phyloP scores from a whole-genome alignment of 2,329 filamentous ascomycete genomes.

The Ceratocystis huliohia region DNA sequence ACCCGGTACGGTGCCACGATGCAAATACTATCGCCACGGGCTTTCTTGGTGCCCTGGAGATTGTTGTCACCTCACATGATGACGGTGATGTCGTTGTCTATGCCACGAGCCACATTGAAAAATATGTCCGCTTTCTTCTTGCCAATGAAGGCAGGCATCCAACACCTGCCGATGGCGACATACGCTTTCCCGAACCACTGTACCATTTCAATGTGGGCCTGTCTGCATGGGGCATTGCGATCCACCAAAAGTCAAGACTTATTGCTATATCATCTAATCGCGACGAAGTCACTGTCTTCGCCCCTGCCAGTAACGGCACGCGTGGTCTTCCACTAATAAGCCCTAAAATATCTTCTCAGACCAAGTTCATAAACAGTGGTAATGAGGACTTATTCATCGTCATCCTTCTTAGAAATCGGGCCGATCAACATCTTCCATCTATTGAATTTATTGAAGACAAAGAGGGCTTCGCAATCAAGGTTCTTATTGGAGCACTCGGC shows the following conservation, averaged over 20 bases:
- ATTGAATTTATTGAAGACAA: conserved; percentile 39
- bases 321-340: background rate
- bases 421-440: conserved; percentile 37
- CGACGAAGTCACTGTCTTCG: conserved; percentile 41
- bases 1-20: conserved; percentile 41
- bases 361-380: background rate
- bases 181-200: conserved; percentile 35
- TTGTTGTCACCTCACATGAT: conserved; percentile 55
- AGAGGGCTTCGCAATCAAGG: conserved; percentile 36
- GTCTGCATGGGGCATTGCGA: conserved; percentile 17
- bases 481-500: conserved; percentile 40
- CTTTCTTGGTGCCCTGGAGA: conserved; percentile 55
- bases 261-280: conserved; percentile 58
- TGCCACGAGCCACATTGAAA: conserved; percentile 43
- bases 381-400: background rate
- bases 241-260: conserved; percentile 16
- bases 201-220: conserved; percentile 39
- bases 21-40: conserved; percentile 59
- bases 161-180: background rate
- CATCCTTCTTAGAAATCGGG: background rate
- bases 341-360: background rate
- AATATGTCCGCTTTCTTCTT: conserved; percentile 29
- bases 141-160: conserved; percentile 21
- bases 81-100: conserved; percentile 65
- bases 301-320: conserved; percentile 27